Base-by-base conservation (phyloP, 2,329 filamentous ascomycete genomes). In the Neurospora sp. region DNA sequence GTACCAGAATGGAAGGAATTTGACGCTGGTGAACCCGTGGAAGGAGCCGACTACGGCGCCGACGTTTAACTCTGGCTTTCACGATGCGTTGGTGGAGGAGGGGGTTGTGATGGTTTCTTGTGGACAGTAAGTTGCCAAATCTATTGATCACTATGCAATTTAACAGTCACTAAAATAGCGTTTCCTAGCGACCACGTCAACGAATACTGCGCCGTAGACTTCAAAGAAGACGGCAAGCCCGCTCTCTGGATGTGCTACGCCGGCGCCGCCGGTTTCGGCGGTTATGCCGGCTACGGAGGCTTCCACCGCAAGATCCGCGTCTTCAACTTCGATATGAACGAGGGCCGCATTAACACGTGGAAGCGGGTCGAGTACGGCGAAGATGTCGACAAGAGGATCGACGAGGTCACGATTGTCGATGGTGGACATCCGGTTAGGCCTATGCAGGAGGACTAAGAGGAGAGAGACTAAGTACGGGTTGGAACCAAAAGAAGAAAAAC, bases 181-280 rank as follows among this genome's bases (percentile, higher is more conserved):
- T 33, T 2, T n/a, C 2, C 6, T 6, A 92, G 90, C 78, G 96
- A 99, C 77, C 96, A 99, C 78, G 95, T 91, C 74, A 99, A 99
- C 78, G 96, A 99, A 77, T 98, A 97, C 79, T 99, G 96, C 79
- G 89, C 92, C 73, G 85, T 97, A 8, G 89, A 86, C 1, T 79
- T 83, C 3, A 80, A 86, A 68, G 81, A 86, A 52, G 79, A 83
- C 28, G 80, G 83, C n/a, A 85, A 85, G 67, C 89, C 91, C 0
- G 87, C 90, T 38, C 82, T 98, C 2, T 99, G 96, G 96, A 97
- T 99, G 94, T 99, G 96, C 83, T 98, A 98, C 80, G 95, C 90
- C 8, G 96, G 96, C 39, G 96, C 92, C 36, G 88, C 89, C 37
- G 96, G 96, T 1, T 97, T 99, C 76, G 96, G 96, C 69, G 96